These are phyloP conservation scores for Alternaria sp. DNA, from an alignment of 2,329 filamentous ascomycete genomes.

Conservation along the genomic window DNA sequence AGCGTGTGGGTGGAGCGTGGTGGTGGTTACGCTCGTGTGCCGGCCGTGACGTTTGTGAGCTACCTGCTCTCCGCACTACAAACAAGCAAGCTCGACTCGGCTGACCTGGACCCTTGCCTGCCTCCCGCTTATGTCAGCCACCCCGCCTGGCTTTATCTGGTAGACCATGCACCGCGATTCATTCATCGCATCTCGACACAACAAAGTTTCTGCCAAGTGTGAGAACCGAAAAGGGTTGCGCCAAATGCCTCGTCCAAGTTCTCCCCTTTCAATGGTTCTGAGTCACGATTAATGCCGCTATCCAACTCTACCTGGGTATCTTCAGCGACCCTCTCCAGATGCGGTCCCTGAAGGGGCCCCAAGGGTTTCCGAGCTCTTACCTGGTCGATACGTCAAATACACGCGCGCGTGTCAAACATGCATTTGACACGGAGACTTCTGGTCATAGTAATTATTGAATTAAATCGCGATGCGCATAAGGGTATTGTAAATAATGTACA, in stretches of 20 bases:
- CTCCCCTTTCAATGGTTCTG: neutral
- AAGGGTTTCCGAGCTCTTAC: neutral
- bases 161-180: neutral
- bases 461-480: neutral
- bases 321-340: neutral
- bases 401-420: neutral
- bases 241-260: no score
- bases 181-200: neutral
- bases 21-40: conserved; percentile 10
- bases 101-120: conserved; percentile 11
- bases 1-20: neutral
- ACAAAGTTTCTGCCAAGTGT: neutral
- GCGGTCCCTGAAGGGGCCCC: neutral
- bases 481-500: neutral
- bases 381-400: neutral
- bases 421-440: neutral
- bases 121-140: conserved; percentile 2
- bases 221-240: neutral
- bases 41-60: conserved; percentile 14
- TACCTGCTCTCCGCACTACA: conserved; percentile 9
- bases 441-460: neutral
- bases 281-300: neutral
- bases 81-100: conserved; percentile 15
- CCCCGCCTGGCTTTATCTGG: neutral
- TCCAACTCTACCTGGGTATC: neutral